phyloP scores from a whole-genome alignment of 2,329 filamentous ascomycete genomes.

The Emericellopsis cladophorae region DNA sequence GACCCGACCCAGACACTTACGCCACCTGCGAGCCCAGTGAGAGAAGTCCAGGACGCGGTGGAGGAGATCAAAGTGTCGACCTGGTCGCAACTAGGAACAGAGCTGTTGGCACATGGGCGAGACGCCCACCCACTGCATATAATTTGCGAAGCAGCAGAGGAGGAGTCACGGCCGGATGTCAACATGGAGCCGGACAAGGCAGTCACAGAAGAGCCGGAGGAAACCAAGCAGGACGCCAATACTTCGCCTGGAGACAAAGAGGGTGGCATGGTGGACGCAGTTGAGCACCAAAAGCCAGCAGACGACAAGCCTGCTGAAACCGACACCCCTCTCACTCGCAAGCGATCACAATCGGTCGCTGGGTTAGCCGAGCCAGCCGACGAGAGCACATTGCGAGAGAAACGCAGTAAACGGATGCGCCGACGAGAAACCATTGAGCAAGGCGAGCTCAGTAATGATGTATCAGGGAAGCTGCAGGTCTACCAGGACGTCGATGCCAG shows the following conservation, averaged over 20 bases:
- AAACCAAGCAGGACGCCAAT: conserved; percentile 2
- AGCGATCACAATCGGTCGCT: conserved; percentile 50
- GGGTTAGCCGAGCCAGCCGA: conserved; percentile 42
- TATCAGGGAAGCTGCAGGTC: conserved; percentile 40
- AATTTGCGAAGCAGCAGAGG: conserved; percentile 14
- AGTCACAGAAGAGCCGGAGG: conserved; percentile 1
- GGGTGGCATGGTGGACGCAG: not conserved
- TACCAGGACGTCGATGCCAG: conserved; percentile 43
- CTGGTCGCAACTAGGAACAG: conserved; percentile 20
- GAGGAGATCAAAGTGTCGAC: conserved; percentile 6
- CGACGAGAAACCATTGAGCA: conserved; percentile 29
- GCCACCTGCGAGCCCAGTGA: conserved; percentile 9
- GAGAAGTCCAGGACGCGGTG: conserved; percentile 3
- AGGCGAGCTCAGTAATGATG: conserved; percentile 19
- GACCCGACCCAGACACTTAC: conserved; percentile 30
- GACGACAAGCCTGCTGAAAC: conserved; percentile 5
- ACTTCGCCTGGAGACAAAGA: not conserved
- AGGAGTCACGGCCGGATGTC: conserved; percentile 11
- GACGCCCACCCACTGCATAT: conserved; percentile 14
- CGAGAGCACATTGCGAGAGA: conserved; percentile 44
- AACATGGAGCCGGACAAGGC: conserved; percentile 6
- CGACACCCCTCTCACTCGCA: conserved; percentile 31
- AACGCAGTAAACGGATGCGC: conserved; percentile 53
- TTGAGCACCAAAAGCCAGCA: conserved; percentile 3
- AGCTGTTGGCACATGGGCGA: conserved; percentile 18